Evolutionary conservation across 2,329 filamentous ascomycete species (phyloP).

Genomic region (Sporothrix inflata): DNA sequence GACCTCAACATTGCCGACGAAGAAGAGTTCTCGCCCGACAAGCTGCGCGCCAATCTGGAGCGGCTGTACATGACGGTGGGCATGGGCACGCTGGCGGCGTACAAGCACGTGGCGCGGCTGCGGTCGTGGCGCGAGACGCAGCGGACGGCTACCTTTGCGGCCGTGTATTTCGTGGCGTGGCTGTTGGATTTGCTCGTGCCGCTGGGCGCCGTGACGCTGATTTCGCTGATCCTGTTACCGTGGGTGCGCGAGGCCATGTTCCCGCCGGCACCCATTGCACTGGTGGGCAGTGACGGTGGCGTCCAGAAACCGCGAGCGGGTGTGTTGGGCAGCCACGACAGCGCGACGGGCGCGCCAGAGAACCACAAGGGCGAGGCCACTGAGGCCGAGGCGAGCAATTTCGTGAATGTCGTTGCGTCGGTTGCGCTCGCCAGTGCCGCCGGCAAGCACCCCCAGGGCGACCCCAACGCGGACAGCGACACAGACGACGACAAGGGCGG

Average conservation of each 20-base stretch:
- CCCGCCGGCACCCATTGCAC: conserved; percentile 66
- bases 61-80: conserved; percentile 80
- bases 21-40: conserved; percentile 84
- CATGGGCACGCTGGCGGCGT: conserved; percentile 65
- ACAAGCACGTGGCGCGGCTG: conserved; percentile 75
- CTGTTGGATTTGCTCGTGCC: not conserved
- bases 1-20: conserved; percentile 82
- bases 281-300: not conserved
- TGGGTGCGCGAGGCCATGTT: conserved; percentile 67
- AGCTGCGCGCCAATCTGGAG: conserved; percentile 76
- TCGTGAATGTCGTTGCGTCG: conserved; percentile 72
- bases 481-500: not conserved
- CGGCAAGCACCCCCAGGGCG: conserved; percentile 73
- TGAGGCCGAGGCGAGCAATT: conserved; percentile 80
- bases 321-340: conserved; percentile 46
- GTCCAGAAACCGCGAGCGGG: not conserved
- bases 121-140: conserved; percentile 77
- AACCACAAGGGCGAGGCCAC: conserved; percentile 82
- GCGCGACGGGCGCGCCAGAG: conserved; percentile 79
- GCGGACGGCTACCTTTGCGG: conserved; percentile 55
- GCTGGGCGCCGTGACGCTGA: conserved; percentile 49
- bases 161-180: not conserved
- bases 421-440: conserved; percentile 75
- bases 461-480: conserved; percentile 51
- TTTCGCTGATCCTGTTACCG: conserved; percentile 69